Base-by-base conservation (phyloP, 2,329 filamentous ascomycete species). In the Tolypocladium paradoxum region DNA sequence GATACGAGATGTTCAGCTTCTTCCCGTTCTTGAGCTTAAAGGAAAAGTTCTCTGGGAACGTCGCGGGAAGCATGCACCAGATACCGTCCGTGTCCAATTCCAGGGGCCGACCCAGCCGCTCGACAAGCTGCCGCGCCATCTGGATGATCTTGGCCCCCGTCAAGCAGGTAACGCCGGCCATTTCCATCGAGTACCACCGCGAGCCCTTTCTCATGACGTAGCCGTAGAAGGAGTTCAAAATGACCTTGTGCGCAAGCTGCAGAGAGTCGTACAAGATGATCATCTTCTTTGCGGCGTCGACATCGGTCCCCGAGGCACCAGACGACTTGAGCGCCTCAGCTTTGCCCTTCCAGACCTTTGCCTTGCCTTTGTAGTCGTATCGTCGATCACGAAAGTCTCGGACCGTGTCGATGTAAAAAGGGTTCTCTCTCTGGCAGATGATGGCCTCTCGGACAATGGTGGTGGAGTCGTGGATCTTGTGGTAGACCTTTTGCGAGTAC, bases 171-270 rank as follows among this genome's bases (percentile, higher is more conserved):
- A 99, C 93, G 61, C 93, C 93, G 18, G 95, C 93, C 93, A 99
- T 99, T 68, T 99, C 93, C 81, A 99, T 85, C 20, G 93, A 99
- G 67, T 99, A 99, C 93, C 93, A 99, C 53, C 93, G 84, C 37
- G 93, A 99, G 35, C 93, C 93, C 68, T 99, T 99, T 73, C 93
- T 81, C 93, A 99, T 99, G 68, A 97, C 93, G 66, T 99, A 99
- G 58, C 93, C 93, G 62, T 99, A 99, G 75, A 99, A 99, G 53
- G 90, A 96, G 75, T 99, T 99, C 53, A 99, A 70, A 77, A 99
- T 99, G 73, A 99, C 93, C 69, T 99, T 99, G 76, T 99, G 93
- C 0, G 93, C 93, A 62, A 99, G 76, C 68, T 99, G 95, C 54
- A 99, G 76, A 0, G 93, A 99, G 67, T 99, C 93, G 67, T 89